Evolutionary conservation across 495 filamentous ascomycete species (phyloP).

Genomic region (Tricharina praecox): DNA sequence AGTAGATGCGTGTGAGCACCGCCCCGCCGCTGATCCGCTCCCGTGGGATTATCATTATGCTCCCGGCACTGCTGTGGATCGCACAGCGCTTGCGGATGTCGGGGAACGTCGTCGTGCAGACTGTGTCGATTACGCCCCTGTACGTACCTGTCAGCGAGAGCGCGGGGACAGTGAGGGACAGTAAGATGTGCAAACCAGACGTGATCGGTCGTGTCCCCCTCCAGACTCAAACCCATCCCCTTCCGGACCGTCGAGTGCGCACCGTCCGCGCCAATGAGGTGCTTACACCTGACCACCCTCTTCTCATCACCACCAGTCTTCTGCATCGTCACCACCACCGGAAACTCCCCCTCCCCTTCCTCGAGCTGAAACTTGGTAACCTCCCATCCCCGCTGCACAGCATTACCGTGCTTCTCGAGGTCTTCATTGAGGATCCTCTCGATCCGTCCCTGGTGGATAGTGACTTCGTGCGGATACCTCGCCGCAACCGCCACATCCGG

Average conservation of each 20-base stretch:
- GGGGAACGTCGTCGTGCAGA: constrained; percentile 59
- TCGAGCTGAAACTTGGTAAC: too few relatives aligned
- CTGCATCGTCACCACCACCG: constrained; percentile 39
- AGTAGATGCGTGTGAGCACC: constrained; percentile 43
- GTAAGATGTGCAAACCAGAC: constrained; percentile 34
- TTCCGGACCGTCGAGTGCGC: constrained; percentile 54
- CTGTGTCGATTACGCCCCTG: constrained; percentile 66
- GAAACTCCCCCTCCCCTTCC: too few relatives aligned
- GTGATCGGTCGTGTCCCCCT: constrained; percentile 57
- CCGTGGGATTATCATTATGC: constrained; percentile 46
- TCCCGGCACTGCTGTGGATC: constrained; percentile 39
- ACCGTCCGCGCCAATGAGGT: constrained; percentile 50
- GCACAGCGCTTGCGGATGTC: constrained; percentile 46
- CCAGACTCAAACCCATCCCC: constrained; percentile 50
- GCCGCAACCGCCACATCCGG: constrained; percentile 34
- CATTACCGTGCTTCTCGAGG: constrained; percentile 26
- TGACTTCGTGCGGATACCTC: constrained; percentile 30
- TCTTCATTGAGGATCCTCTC: constrained; percentile 33
- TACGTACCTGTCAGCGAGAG: constrained; percentile 31
- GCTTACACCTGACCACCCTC: constrained; percentile 14
- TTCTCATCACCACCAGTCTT: constrained; percentile 17
- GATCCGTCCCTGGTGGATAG: constrained; percentile 55
- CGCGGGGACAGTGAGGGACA: neutral
- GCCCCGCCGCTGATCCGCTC: constrained; percentile 37
- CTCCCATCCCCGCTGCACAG: constrained; percentile 45